Evolutionary conservation across 73 alveolate species (phyloP), one percentile per base, ranked within the genome.

Genomic region (Halteria grandinella): DNA sequence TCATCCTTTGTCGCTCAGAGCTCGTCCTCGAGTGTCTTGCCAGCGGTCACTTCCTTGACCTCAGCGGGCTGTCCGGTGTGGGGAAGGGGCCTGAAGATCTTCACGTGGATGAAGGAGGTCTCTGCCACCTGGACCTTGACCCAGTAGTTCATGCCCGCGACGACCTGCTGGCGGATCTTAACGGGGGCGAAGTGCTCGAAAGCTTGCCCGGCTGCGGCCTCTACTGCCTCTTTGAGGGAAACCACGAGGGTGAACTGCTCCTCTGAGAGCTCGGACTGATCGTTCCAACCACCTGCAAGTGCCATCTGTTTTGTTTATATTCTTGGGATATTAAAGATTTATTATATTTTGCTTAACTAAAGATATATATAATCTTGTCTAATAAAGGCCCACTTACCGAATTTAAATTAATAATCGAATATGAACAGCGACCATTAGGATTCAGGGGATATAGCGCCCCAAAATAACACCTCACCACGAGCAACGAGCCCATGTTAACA

Each of bases 61-160:
- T 70, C 80, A 21, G 88, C 85, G 14, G 85, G 75, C 27, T 64
- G 50, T 11, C 84, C 66, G 29, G 88, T 82, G 41, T 69, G 45
- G 12, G 97, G 92, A 15, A 91, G 90, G 17, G 92, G 92, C 24
- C 36, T 72, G 44, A 33, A 83, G 15, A 91, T 86, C 72, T 63
- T 91, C 36, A 83, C 75, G 60, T 91, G 97, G 11, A 91, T 49
- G 84, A 34, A 83, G 62, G 87, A 59, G 12, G 55, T 94, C 20
- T 48, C 75, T 31, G 70, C 89, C 28, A 88, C 92, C 55, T 69
- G 47, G 27, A 91, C 87, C 66, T 91, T 91, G 33, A 91, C 74
- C 48, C 32, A 32, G 51, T 83, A 91, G 53, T 91, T 91, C 21
- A 85, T 76, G 29, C 97, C 97, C 1, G 95, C 94, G 17, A 91